Evolutionary conservation across 371 early-diverging fungal genomes (phyloP), one percentile per base, ranked within the genome.

Genomic region (Mucor velutinosus): DNA sequence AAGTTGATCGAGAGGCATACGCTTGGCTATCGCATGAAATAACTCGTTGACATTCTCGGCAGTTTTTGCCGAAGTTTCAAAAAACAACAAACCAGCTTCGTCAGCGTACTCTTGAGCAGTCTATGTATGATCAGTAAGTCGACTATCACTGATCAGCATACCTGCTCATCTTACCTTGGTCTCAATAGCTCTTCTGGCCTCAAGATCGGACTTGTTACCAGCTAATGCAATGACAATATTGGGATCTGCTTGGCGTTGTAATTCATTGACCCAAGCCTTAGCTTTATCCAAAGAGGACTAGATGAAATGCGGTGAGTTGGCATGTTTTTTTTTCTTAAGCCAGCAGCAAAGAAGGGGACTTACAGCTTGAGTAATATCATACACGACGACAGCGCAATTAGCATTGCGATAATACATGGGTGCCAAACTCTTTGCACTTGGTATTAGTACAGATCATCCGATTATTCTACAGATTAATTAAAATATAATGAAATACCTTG

Each of bases 321-420:
- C 51, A 58, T 53, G 14, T 11, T 2, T 25, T 2, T 53, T 33
- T 12, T 0, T 53, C n/a, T n/a, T n/a, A n/a, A n/a, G 53, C 6
- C 0, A 27, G 11, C 25, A 53, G 27, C 0, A 23, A 5, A 3
- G 7, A 25, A 25, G 3, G 19, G 21, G 23, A 70, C 84, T 69
- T 85, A 89, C 91, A 58, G 90, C 79, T 82, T 97, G 96, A 39
- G 99, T 98, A 71, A 99, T 94, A 86, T 99, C 99, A 77, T 99
- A 99, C 15, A 95, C 97, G 32, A 98, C 96, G 3, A 97, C 93
- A 10, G 98, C 98, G 57, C 95, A 96, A 76, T 94, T 94, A 12
- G 99, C 99, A 76, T 97, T 97, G 63, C 99, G 88, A 80, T 99
- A 99, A 82, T 99, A 99, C 96, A 97, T 98, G 39, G 98, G 99